Evolutionary conservation across 192 early-diverging fungal genomes (phyloP).

Genomic region (Mortierella claussenii): DNA sequence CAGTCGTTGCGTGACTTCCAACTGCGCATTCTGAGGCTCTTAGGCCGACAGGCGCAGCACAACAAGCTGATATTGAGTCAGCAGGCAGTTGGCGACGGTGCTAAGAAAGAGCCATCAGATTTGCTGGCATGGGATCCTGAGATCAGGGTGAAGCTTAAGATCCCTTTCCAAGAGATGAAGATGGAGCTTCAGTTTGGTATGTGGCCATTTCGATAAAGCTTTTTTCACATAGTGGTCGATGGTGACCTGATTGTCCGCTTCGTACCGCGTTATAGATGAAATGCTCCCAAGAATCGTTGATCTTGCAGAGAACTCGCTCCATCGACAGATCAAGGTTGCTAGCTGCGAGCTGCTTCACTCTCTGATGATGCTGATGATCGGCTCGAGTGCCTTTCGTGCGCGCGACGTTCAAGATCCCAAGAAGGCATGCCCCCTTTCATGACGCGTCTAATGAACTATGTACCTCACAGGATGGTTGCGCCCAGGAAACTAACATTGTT

Average conservation of each 20-base stretch:
- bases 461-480: no score
- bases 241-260: neutral
- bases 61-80: slow-evolving; percentile 59
- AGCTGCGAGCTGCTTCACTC: slow-evolving; percentile 81
- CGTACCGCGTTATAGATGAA: slow-evolving; percentile 68
- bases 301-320: slow-evolving; percentile 77
- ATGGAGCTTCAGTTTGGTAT: slow-evolving; percentile 74
- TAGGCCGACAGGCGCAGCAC: slow-evolving; percentile 71
- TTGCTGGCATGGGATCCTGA: slow-evolving; percentile 79
- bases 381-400: slow-evolving; percentile 67
- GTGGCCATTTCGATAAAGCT: neutral
- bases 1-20: slow-evolving; percentile 64
- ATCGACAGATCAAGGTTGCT: slow-evolving; percentile 79
- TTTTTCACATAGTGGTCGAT: neutral
- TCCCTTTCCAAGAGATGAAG: slow-evolving; percentile 77
- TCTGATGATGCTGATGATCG: slow-evolving; percentile 79
- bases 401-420: slow-evolving; percentile 52
- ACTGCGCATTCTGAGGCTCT: slow-evolving; percentile 66
- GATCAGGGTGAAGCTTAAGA: slow-evolving; percentile 60
- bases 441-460: no score
- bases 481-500: no score
- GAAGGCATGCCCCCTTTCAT: slow-evolving; percentile 24
- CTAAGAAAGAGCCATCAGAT: slow-evolving; percentile 22
- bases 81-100: neutral
- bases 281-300: slow-evolving; percentile 80